Conservation (phyloP, 2,329 filamentous ascomycete genomes). For the Diplodia corticola region DNA sequence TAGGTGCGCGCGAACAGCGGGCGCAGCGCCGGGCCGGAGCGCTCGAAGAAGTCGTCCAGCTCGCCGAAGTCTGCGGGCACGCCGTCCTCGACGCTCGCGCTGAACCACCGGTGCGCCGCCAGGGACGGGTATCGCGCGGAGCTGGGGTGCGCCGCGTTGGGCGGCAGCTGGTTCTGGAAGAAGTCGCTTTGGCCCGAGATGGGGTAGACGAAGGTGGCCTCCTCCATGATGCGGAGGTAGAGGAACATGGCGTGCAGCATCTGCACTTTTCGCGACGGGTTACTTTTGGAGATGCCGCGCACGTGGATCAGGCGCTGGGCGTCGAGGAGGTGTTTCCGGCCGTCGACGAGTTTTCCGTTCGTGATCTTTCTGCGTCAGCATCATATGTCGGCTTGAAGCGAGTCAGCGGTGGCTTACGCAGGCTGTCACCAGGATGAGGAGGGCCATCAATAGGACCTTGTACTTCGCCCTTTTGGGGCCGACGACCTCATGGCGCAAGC, state of each 20-base stretch:
- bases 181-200: background rate
- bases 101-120: background rate
- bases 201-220: slow-evolving; percentile 12
- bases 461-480: background rate
- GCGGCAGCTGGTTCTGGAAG: background rate
- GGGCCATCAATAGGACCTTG: background rate
- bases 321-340: background rate
- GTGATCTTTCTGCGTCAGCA: background rate
- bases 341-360: slow-evolving; percentile 10
- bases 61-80: background rate
- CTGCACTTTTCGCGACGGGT: slow-evolving; percentile 6
- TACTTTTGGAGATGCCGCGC: background rate
- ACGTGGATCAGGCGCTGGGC: background rate
- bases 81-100: background rate
- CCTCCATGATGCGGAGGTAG: slow-evolving; percentile 6
- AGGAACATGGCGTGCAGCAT: slow-evolving; percentile 12
- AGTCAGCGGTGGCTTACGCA: background rate
- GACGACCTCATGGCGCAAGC: background rate
- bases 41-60: slow-evolving; percentile 4
- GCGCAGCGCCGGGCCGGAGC: background rate
- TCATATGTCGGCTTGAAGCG: too few relatives aligned
- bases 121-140: background rate
- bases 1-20: slow-evolving; percentile 7
- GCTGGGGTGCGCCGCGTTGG: background rate
- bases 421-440: background rate